A percentile compares a stretch with the other conserved stretches of the same genome.
phyloP scores from a whole-genome alignment of 2,329 filamentous ascomycete species.

The Colletotrichum sp. region DNA sequence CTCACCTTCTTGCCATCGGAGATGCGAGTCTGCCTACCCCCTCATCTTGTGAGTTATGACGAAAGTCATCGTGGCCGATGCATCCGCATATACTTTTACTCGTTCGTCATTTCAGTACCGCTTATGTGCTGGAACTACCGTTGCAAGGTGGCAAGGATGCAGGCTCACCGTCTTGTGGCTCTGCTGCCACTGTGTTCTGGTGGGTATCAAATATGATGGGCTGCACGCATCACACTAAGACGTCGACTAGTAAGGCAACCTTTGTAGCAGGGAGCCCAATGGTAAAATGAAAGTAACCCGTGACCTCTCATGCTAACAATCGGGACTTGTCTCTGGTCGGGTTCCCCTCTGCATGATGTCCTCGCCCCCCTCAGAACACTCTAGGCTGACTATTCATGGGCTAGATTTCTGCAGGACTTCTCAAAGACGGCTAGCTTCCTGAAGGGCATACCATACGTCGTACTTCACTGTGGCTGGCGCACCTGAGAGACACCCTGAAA shows the following conservation, averaged over 20 bases:
- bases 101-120: accelerated
- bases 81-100: neutral
- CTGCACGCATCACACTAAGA: neutral
- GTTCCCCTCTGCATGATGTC: neutral
- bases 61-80: neutral
- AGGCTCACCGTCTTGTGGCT: neutral
- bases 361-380: neutral
- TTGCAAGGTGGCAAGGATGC: neutral
- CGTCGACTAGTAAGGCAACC: neutral
- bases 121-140: neutral
- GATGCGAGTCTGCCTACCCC: neutral
- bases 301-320: neutral
- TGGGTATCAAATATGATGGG: neutral
- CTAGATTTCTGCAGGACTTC: neutral
- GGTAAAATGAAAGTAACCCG: neutral
- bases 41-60: neutral
- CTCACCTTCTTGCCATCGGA: neutral
- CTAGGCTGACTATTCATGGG: neutral
- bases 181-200: neutral
- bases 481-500: neutral
- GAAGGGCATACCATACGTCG: neutral
- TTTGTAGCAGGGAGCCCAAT: neutral
- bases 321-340: neutral
- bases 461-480: neutral
- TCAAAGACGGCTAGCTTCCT: neutral